Evolutionary conservation across 352 stramenopile species (phyloP).

Genomic region (Phytophthora kernoviae): DNA sequence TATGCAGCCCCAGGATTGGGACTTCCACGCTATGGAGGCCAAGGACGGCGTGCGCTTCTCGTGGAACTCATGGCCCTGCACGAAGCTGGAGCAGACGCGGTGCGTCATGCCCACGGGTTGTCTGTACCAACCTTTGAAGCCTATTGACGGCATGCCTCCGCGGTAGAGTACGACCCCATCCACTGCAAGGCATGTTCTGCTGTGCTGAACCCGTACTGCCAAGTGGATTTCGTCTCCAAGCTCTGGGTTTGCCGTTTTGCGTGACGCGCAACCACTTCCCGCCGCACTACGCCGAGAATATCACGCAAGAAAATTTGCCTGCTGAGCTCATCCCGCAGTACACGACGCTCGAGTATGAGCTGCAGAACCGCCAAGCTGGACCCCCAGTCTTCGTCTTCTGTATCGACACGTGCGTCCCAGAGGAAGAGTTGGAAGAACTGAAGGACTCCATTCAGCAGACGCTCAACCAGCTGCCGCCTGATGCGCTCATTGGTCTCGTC

Average conservation of each 20-base stretch:
- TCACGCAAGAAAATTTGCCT: conserved; percentile 98
- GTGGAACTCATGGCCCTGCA: conserved; percentile 99
- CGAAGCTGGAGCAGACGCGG: conserved; percentile 97
- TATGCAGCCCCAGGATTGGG: conserved; percentile 84
- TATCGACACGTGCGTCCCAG: conserved; percentile 97
- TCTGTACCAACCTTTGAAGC: conserved; percentile 98
- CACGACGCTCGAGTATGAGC: conserved; percentile 99
- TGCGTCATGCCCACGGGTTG: conserved; percentile 96
- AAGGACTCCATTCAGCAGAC: conserved; percentile 99
- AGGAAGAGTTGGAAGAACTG: conserved; percentile 97
- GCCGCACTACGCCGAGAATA: conserved; percentile 94
- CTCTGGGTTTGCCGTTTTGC: conserved; percentile 99
- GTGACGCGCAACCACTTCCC: conserved; percentile 99
- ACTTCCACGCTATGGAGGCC: conserved; percentile 84
- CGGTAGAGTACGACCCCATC: conserved; percentile 98
- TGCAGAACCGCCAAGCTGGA: conserved; percentile 91
- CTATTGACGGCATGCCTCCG: conserved; percentile 93
- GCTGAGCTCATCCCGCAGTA: conserved; percentile 99
- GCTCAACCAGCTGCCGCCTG: conserved; percentile 97
- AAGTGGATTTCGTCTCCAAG: conserved; percentile 99
- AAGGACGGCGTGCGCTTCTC: conserved; percentile 97
- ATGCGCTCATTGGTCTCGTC: conserved; percentile 98
- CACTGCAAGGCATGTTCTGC: conserved; percentile 97
- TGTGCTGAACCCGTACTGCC: conserved; percentile 98
- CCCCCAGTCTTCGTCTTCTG: conserved; percentile 99